Conservation (phyloP, 768 basidiomycete species). For the Dioszegia aurantiaca region DNA sequence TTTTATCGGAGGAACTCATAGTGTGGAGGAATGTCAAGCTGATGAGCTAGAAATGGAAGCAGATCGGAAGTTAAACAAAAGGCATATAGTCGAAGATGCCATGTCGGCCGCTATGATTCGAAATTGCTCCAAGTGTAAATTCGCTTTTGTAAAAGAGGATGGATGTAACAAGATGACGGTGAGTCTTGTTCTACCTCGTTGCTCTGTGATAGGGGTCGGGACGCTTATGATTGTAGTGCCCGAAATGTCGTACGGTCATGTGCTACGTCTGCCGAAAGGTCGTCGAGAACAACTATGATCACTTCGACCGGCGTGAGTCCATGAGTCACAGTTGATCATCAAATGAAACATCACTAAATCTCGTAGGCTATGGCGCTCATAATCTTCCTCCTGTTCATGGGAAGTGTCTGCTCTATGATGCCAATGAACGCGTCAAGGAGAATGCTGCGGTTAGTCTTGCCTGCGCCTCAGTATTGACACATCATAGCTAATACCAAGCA, state of each 20-base stretch:
- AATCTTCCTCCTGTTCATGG: too few relatives aligned
- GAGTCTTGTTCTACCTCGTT: not conserved
- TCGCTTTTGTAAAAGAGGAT: constrained; percentile 56
- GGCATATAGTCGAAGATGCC: constrained; percentile 82
- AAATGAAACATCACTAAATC: too few relatives aligned
- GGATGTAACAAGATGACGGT: constrained; percentile 76
- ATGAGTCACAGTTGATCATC: too few relatives aligned
- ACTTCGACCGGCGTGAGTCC: too few relatives aligned
- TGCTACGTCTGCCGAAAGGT: too few relatives aligned
- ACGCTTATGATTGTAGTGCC: constrained; percentile 35
- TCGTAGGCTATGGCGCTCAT: too few relatives aligned
- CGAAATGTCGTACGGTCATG: constrained; percentile 38
- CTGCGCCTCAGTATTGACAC: constrained; percentile 33
- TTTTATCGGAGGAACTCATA: too few relatives aligned
- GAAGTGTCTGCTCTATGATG: too few relatives aligned
- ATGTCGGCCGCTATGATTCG: constrained; percentile 88
- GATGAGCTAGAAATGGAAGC: constrained; percentile 59
- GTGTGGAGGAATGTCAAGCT: not conserved
- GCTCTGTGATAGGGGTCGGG: too few relatives aligned
- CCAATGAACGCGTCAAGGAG: too few relatives aligned
- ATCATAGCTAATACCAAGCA: constrained; percentile 28
- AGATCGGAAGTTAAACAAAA: constrained; percentile 69
- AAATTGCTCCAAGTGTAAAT: constrained; percentile 79
- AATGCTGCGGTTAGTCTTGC: not conserved
- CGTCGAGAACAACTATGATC: too few relatives aligned